phyloP scores from a whole-genome alignment of 2,329 filamentous ascomycete genomes.

The Diplodia intermedia region DNA sequence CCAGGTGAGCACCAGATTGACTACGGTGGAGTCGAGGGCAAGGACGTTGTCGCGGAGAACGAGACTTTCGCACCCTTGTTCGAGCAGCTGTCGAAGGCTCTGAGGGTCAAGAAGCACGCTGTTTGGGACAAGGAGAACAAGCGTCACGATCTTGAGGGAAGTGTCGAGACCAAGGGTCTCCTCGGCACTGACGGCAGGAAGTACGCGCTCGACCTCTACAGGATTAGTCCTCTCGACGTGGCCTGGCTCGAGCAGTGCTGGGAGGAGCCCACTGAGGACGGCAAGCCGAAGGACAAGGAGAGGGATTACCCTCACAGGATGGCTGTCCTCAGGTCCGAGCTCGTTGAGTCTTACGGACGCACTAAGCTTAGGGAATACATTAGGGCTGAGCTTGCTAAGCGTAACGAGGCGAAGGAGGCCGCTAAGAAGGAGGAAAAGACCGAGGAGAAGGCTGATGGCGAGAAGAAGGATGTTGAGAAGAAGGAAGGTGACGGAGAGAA shows the following conservation, averaged over 20 bases:
- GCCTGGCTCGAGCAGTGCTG: conserved; percentile 84
- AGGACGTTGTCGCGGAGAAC: conserved; percentile 91
- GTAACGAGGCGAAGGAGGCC: conserved; percentile 44
- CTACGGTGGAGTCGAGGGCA: conserved; percentile 96
- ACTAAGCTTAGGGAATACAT: conserved; percentile 90
- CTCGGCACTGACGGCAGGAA: conserved; percentile 95
- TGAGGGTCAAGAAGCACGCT: conserved; percentile 91
- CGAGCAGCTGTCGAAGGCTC: conserved; percentile 85
- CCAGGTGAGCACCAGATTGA: conserved; percentile 98
- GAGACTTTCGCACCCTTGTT: conserved; percentile 85
- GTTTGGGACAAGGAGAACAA: conserved; percentile 98
- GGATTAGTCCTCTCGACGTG: conserved; percentile 90
- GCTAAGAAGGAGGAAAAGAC: conserved; percentile 37
- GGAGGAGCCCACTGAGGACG: conserved; percentile 50
- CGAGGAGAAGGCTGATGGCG: conserved; percentile 47
- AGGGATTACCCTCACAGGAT: conserved; percentile 88
- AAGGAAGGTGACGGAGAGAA: conserved; percentile 40
- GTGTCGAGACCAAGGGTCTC: conserved; percentile 97
- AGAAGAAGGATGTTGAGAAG: conserved; percentile 36
- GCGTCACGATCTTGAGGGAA: conserved; percentile 89
- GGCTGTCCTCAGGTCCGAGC: conserved; percentile 89
- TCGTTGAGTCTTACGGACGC: conserved; percentile 85
- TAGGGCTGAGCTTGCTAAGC: conserved; percentile 69
- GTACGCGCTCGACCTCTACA: conserved; percentile 96
- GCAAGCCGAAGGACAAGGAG: conserved; percentile 56